Percentiles rank a stretch among this genome's conserved stretches.
Conservation (phyloP, 352 stramenopile species). For the Globisporangium takayamanum region DNA sequence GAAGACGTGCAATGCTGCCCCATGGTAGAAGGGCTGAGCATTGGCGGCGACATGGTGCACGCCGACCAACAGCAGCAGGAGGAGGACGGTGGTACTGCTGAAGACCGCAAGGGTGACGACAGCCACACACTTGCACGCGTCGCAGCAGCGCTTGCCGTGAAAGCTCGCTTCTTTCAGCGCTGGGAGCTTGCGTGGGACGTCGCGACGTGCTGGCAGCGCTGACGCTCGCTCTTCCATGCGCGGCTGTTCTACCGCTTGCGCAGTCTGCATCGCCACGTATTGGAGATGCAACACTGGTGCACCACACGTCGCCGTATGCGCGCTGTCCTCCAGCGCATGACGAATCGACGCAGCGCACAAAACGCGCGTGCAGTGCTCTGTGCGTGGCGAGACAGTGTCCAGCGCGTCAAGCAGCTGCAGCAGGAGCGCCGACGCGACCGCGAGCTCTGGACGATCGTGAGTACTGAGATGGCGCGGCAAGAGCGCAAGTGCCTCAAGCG, state of each 20-base stretch:
- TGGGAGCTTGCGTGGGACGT: conserved; percentile 38
- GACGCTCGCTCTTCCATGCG: conserved; percentile 55
- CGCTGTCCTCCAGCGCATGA: conserved; percentile 13
- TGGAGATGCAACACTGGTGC: conserved; percentile 24
- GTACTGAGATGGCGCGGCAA: conserved; percentile 37
- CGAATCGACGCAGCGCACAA: conserved; percentile 1
- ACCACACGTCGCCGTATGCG: conserved; percentile 8
- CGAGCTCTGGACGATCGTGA: conserved; percentile 50
- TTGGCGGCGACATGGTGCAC: too few species aligned
- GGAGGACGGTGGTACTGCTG: neutral
- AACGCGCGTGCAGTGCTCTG: conserved; percentile 14
- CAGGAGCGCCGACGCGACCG: conserved; percentile 40
- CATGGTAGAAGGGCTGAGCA: too few species aligned
- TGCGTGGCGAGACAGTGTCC: conserved; percentile 37
- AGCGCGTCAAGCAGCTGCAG: conserved; percentile 37
- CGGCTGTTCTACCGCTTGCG: conserved; percentile 53
- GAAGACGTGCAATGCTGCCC: too few species aligned
- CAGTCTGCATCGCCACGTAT: conserved; percentile 22
- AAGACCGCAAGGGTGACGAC: neutral
- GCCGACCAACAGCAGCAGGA: neutral
- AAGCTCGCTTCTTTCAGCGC: conserved; percentile 45
- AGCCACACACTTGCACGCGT: conserved; percentile 3
- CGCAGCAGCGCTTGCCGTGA: conserved; percentile 21
- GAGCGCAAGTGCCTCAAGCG: conserved; percentile 31
- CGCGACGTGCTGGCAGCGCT: conserved; percentile 37